phyloP scores from a whole-genome alignment of 805 yeast species.

The Metschnikowia chrysomelidarum region DNA sequence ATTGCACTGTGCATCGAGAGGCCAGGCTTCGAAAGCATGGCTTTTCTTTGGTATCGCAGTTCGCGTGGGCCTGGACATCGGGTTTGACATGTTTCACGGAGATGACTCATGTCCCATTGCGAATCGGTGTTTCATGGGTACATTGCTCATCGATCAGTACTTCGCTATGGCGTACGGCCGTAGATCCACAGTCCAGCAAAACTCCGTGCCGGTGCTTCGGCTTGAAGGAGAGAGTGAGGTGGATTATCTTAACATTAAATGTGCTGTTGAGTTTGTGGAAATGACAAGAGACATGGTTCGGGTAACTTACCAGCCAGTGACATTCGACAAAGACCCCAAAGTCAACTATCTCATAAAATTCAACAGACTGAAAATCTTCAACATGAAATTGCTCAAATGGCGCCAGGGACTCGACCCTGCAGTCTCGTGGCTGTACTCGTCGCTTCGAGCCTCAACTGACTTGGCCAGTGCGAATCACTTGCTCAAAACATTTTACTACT shows the following conservation, averaged over 20 bases:
- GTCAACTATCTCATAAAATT: constrained; percentile 20
- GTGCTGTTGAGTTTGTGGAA: constrained; percentile 17
- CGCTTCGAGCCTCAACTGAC: constrained; percentile 13
- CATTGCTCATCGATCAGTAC: constrained; percentile 16
- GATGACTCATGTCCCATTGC: constrained; percentile 6
- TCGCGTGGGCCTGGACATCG: constrained; percentile 17
- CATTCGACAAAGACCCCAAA: constrained; percentile 17
- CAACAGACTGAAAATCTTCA: constrained; percentile 18
- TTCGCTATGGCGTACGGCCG: constrained; percentile 18
- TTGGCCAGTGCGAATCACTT: constrained; percentile 17
- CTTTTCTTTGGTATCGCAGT: constrained; percentile 16
- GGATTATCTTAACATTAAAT: constrained; percentile 14
- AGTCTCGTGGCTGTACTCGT: constrained; percentile 18
- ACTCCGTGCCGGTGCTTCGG: constrained; percentile 13
- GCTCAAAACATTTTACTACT: constrained; percentile 17
- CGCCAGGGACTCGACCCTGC: constrained; percentile 13
- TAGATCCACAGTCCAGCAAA: constrained; percentile 9
- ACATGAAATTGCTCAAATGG: constrained; percentile 19
- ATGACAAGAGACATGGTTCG: constrained; percentile 17
- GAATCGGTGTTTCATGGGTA: constrained; percentile 17
- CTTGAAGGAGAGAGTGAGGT: constrained; percentile 13
- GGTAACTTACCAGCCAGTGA: constrained; percentile 18
- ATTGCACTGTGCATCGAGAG: constrained; percentile 16
- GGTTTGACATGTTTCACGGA: constrained; percentile 14
- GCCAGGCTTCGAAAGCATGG: constrained; percentile 20